Base-by-base conservation (phyloP, 148 eudicot species). In the Selenicereus undatus region DNA sequence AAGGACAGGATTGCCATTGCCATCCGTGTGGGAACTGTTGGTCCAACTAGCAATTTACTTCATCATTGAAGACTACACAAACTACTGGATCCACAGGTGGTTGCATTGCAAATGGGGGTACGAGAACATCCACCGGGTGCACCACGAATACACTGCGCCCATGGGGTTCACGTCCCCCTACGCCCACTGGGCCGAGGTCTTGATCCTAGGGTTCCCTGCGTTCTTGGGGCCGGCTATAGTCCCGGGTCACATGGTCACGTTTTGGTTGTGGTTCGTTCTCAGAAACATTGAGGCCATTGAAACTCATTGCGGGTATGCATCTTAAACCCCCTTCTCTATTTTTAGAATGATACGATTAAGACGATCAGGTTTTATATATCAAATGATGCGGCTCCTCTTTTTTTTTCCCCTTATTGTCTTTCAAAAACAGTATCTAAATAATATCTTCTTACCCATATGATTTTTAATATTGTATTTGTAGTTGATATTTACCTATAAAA, bases 231-330 rank as follows among this genome's bases (percentile, higher is more conserved):
- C 98, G 45, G 96, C 97, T 0, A 74, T 92, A 71, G 97, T 77
- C 79, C 98, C 98, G 0, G 97, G 98, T 32, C 98, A 95, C 70
- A 95, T 95, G 89, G 86, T 95, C 81, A 95, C 98, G 0, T 92
- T 92, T 81, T 95, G 97, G 98, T 27, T 90, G 80, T 95, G 98
- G 98, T 88, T 95, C 79, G 97, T 82, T 76, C 86, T 93, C 86
- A 93, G 98, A 88, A 96, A 95, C 88, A 85, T 95, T 82, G 98
- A 95, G 86, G 94, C 98, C 20, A 91, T 93, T 79, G 98, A 95
- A 86, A 95, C 94, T 78, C 98, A 95, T 84, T 91, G 98, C 74
- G 98, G 98, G 98, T 95, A 92, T 39, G 43, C 32, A 32, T 32
- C 32, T 32, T 32, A 32, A 32, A 32, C 32, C 32, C 32, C 32